Conservation (phyloP, 352 stramenopile genomes). For the Saprolegnia diclina region DNA sequence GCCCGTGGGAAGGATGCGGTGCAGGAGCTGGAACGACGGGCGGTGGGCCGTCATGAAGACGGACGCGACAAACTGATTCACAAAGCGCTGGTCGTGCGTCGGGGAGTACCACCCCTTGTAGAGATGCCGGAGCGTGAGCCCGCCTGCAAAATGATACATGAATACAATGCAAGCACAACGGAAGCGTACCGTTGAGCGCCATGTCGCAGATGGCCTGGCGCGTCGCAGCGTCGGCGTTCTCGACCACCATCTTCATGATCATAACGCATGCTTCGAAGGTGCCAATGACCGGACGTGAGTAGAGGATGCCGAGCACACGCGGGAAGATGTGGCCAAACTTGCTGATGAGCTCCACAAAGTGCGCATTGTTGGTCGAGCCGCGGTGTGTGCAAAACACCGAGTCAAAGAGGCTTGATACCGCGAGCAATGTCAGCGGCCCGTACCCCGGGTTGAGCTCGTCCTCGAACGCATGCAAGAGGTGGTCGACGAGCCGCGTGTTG, state of each 20-base stretch:
- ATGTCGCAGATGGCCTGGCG: conserved; percentile 62
- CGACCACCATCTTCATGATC: conserved; percentile 63
- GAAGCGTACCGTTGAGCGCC: conserved; percentile 49
- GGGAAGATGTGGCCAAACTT: conserved; percentile 34
- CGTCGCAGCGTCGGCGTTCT: conserved; percentile 54
- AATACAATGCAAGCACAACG: not conserved
- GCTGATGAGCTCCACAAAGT: conserved; percentile 58
- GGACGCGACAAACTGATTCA: conserved; percentile 62
- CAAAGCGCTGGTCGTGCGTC: conserved; percentile 47
- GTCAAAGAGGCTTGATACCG: conserved; percentile 12
- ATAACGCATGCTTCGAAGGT: conserved; percentile 52
- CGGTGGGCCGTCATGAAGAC: conserved; percentile 79
- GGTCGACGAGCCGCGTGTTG: conserved; percentile 14
- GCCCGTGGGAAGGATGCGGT: conserved; percentile 53
- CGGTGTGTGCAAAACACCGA: conserved; percentile 57
- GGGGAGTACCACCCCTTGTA: conserved; percentile 68
- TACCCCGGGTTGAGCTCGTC: conserved; percentile 2
- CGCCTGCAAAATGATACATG: not conserved
- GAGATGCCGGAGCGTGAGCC: conserved; percentile 29
- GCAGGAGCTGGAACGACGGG: conserved; percentile 60
- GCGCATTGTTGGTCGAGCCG: conserved; percentile 60
- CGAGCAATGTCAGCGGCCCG: conserved; percentile 6
- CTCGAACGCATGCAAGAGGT: conserved; percentile 14
- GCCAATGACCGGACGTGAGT: conserved; percentile 46
- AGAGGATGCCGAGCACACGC: conserved; percentile 43